Base-by-base conservation (phyloP, 2,329 filamentous ascomycete genomes). In the Colletotrichum sp. region DNA sequence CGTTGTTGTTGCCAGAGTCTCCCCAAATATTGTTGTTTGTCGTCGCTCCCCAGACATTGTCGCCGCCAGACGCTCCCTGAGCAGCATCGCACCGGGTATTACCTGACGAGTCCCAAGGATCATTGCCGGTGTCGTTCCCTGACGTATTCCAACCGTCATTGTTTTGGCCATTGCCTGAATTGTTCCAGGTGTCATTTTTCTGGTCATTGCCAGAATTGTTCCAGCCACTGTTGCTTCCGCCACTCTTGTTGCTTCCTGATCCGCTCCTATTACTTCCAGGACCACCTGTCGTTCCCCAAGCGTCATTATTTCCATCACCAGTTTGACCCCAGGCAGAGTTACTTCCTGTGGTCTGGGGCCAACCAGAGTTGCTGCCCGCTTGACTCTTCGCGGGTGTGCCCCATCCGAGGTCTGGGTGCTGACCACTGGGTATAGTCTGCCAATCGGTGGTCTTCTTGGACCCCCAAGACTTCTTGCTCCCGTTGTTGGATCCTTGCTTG, bases 391-490 rank as follows among this genome's bases (percentile, higher is more conserved):
- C n/a, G 14, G 43, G 52, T 68, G 52, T 36, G 21, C 34, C 66
- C 71, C 71, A 32, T 48, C 14, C 43, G 60, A 78, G 77, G 57
- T 78, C 68, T 12, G 71, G 65, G 55, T 77, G 76, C 30, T 77
- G 68, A 6, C 66, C 60, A 24, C 72, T 65, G 5, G 34, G 59
- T 26, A 77, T 34, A n/a, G 69, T 36, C 59, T 71, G 26, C 71
- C 73, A 39, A 21, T 55, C 32, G 26, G 72, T 28, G 18, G 63
- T 36, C 66, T 78, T 65, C 43, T 72, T 67, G 52, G 77, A 77
- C 67, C 76, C 71, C 77, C 77, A 66, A 26, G 78, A 48, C 55
- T 71, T 65, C 52, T 73, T 73, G 30, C 68, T 66, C 68, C 77
- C 76, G 36, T 75, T 77, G 68, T 48, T 70, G 21, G 77, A 74